Base-by-base conservation (phyloP, 768 basidiomycete genomes). In the Paxillus involutus region DNA sequence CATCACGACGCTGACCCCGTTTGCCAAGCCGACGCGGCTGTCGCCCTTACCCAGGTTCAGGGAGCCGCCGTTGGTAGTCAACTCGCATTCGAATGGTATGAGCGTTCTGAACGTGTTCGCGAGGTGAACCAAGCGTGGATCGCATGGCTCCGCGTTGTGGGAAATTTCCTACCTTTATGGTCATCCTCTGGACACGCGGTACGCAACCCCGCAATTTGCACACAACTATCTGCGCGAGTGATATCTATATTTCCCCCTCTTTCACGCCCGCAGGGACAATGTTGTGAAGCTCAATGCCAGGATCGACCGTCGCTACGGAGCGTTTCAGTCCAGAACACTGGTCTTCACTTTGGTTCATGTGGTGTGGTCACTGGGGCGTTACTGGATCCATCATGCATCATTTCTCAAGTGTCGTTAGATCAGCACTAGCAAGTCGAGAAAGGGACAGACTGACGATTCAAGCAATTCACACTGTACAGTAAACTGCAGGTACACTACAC, bases 1-100 rank as follows among this genome's bases (percentile, higher is more conserved):
- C 77, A 79, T 61, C 77, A 84, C 57, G n/a, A 59, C 14, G 78
- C 85, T 2, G 81, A 84, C 53, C 63, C 86, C 54, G 67, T 86
- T 17, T 85, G 80, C 59, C 74, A 73, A 16, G 84, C 83, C 0
- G 85, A 88, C 60, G 70, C 78, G 0, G 77, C 76, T 30, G 59
- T 77, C 1, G 83, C 83, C 0, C 67, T 86, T 30, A 66, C 64
- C n/a, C 82, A 85, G 49, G 71, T 89, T 17, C 64, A 59, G 43
- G 65, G 67, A 29, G 58, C 62, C 4, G 58, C 62, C 4, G 39
- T 65, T 2, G 61, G 56, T 1, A 13, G 26, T 7, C 56, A n/a
- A 37, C 19, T n/a, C 1, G 36, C 58, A 45, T 53, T 71, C 7
- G 43, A 52, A 2, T 47, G 56, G 47, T 48, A 44, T 10, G 36